Evolutionary conservation across 768 basidiomycete species (phyloP), one percentile per base, ranked within the genome.

Genomic region (Mycena alexandri): DNA sequence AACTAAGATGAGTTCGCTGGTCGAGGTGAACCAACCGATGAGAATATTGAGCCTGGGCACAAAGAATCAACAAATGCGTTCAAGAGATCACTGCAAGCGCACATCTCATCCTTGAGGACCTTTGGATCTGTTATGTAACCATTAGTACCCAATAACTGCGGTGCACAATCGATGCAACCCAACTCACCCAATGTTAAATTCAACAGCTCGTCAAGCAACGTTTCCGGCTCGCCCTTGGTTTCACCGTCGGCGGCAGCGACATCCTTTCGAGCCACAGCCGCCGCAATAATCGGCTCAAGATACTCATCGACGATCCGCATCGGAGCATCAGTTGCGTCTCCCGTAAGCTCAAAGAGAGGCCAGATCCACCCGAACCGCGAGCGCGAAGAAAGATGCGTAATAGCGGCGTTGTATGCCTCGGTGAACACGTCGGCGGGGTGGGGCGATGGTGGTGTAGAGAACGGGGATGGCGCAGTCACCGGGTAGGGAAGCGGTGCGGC

Each of bases 331-430:
- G 85, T 80, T 38, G 78, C 80, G 74, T 90, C 87, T 25, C 76
- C 74, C 77, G 79, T 84, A 46, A 89, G 81, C 72, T 91, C 89
- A 5, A 75, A 66, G 6, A 90, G 71, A 6, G 84, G 83, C 89
- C 89, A 90, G 10, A 79, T 73, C 24, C 65, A 67, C 2, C 86
- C 85, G 19, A 82, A 75, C 8, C 82, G 77, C 19, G 76, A 66
- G 12, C 89, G 81, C 29, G 76, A 55, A 8, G 65, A 55, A 36
- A 67, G 22, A 52, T 22, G 36, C 7, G 21, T 42, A 10, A 67
- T 55, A 14, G 52, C 43, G 36, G 43, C n/a, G 46, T 12, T 48
- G 46, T 51, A 67, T 2, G 59, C 65, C 6, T 17, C 14, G 12
- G 54, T 42, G 59, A 67, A 67, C 24, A 55, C 42, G 56, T 70